phyloP scores from a whole-genome alignment of 2,329 filamentous ascomycete genomes.

The Biscogniauxia marginata region DNA sequence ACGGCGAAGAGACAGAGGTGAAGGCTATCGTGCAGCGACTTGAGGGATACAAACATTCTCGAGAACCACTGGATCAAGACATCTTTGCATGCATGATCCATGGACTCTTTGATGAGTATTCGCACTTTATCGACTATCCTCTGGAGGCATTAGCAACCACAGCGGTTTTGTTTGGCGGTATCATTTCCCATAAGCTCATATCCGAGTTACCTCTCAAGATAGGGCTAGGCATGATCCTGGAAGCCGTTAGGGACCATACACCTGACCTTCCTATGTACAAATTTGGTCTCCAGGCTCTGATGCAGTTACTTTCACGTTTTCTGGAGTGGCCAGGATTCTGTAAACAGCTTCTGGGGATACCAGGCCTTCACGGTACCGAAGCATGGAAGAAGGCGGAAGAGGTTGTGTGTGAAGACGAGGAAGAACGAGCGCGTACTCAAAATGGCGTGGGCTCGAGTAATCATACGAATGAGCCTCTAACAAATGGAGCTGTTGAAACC shows the following conservation, averaged over 20 bases:
- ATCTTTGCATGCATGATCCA: constrained; percentile 99
- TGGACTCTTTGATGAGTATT: constrained; percentile 94
- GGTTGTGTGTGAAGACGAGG: constrained; percentile 67
- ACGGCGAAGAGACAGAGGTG: constrained; percentile 84
- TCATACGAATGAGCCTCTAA: constrained; percentile 49
- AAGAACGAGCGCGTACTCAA: constrained; percentile 55
- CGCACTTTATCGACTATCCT: constrained; percentile 92
- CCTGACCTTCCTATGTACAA: constrained; percentile 94
- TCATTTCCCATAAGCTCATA: constrained; percentile 91
- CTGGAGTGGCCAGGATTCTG: constrained; percentile 96
- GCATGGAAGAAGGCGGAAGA: constrained; percentile 81
- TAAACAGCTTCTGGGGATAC: constrained; percentile 77
- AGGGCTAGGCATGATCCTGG: constrained; percentile 95
- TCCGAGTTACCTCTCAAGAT: constrained; percentile 88
- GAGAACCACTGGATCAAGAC: constrained; percentile 82
- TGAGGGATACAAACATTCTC: constrained; percentile 83
- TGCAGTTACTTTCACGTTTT: constrained; percentile 81
- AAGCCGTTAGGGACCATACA: constrained; percentile 83
- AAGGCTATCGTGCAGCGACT: constrained; percentile 82
- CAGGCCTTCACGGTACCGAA: constrained; percentile 78
- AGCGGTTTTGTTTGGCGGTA: constrained; percentile 92
- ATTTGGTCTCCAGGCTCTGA: constrained; percentile 90
- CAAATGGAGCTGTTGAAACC: constrained; percentile 72
- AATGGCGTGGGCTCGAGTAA: constrained; percentile 46
- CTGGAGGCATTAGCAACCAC: constrained; percentile 95